phyloP scores from a whole-genome alignment of 352 stramenopile genomes.

The Thraustochytrium sp. region DNA sequence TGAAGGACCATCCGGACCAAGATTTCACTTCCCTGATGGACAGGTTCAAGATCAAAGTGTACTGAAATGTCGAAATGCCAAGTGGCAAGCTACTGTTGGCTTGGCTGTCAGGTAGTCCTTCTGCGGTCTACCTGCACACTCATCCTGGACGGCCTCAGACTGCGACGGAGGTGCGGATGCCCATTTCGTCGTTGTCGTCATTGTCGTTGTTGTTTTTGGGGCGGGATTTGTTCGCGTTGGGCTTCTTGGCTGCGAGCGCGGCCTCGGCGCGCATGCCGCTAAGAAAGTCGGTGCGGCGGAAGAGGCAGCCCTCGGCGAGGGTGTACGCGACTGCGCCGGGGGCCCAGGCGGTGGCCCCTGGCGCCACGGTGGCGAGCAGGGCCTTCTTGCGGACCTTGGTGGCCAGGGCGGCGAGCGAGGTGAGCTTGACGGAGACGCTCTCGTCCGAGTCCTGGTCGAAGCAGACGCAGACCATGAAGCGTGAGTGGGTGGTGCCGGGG shows the following conservation, averaged over 20 bases:
- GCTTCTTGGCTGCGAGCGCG: background rate
- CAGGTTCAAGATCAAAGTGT: too few relatives aligned
- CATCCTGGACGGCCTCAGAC: background rate
- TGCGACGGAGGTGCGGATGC: background rate
- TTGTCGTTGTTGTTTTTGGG: background rate
- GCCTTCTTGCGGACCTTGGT: constrained; percentile 25
- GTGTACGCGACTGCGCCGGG: background rate
- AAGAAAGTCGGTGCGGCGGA: background rate
- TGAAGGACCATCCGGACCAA: too few relatives aligned
- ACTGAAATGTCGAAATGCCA: too few relatives aligned
- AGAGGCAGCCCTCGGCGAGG: background rate
- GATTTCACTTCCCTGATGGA: too few relatives aligned
- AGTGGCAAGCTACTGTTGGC: too few relatives aligned
- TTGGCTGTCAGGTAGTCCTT: too few relatives aligned
- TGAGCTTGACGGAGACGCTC: background rate
- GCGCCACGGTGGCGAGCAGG: background rate
- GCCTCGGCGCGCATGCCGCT: background rate
- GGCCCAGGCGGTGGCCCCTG: background rate
- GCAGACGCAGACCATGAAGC: constrained; percentile 21
- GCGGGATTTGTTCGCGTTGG: background rate
- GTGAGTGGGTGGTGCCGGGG: constrained; percentile 8
- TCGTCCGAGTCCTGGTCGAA: background rate
- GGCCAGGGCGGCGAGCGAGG: constrained; percentile 1
- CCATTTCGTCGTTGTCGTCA: background rate
- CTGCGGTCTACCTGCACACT: too few relatives aligned